A percentile compares a stretch with the other conserved stretches of the same genome.
Conservation (phyloP, 805 yeast genomes). For the Yarrowia keelungensis region DNA sequence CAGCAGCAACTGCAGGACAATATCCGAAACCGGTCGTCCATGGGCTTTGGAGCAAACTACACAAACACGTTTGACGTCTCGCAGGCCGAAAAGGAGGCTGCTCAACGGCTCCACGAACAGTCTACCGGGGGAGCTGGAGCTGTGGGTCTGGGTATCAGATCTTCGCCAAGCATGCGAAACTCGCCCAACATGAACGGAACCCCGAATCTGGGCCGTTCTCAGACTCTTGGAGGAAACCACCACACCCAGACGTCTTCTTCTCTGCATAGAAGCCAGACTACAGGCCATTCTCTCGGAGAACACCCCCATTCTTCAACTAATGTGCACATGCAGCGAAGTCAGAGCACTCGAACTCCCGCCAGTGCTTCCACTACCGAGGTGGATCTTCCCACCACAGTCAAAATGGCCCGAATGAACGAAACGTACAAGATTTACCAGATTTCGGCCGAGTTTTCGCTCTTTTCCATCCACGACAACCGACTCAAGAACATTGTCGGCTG, state of each 20-base stretch:
- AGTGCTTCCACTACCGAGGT: background rate
- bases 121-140: background rate
- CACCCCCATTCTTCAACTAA: conserved; percentile 9
- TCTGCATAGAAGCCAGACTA: conserved; percentile 15
- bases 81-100: conserved; percentile 16
- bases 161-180: conserved; percentile 5
- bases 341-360: background rate
- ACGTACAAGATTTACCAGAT: conserved; percentile 33
- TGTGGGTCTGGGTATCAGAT: conserved; percentile 6
- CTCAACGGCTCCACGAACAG: background rate
- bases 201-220: background rate
- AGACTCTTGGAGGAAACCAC: background rate
- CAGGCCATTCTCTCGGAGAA: background rate
- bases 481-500: conserved; percentile 37
- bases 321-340: background rate
- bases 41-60: conserved; percentile 37
- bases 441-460: conserved; percentile 4
- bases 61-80: conserved; percentile 35
- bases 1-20: conserved; percentile 37
- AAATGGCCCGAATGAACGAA: conserved; percentile 10
- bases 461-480: conserved; percentile 29
- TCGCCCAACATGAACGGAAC: background rate
- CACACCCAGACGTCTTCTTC: background rate
- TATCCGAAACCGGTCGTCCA: conserved; percentile 34
- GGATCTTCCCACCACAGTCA: conserved; percentile 22